Evolutionary conservation across 192 early-diverging fungal genomes (phyloP).

Genomic region (Jimgerdemannia lactiflua): DNA sequence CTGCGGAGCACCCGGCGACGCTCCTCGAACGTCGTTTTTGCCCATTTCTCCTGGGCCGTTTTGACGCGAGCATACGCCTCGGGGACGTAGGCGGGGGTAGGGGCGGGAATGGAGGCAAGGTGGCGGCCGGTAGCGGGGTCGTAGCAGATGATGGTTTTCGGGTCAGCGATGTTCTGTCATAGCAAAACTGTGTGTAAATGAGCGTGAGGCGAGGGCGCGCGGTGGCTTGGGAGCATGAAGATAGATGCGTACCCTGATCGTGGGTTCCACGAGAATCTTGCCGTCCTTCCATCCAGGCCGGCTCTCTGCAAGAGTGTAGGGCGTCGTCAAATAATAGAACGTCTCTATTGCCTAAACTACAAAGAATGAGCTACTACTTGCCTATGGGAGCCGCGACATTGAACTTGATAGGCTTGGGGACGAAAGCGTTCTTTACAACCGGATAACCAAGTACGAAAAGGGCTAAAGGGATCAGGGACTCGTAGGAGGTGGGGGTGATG

Average conservation of each 20-base stretch:
- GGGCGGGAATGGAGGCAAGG: conserved; percentile 57
- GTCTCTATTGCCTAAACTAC: too few relatives aligned
- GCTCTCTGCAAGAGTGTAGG: conserved; percentile 5
- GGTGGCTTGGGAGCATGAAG: neutral
- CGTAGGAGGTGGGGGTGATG: too few relatives aligned
- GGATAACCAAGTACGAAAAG: too few relatives aligned
- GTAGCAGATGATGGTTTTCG: conserved; percentile 69
- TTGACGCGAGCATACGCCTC: conserved; percentile 52
- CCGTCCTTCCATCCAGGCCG: conserved; percentile 46
- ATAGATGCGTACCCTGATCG: conserved; percentile 33
- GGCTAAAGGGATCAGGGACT: too few relatives aligned
- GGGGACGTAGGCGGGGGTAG: conserved; percentile 54
- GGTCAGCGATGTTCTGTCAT: conserved; percentile 40
- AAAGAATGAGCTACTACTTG: neutral
- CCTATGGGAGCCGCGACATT: conserved; percentile 17
- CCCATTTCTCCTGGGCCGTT: conserved; percentile 66
- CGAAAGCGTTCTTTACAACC: neutral
- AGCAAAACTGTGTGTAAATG: neutral
- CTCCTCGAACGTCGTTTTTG: conserved; percentile 66
- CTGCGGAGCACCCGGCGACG: conserved; percentile 68
- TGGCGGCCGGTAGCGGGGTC: conserved; percentile 82
- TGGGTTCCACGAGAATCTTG: conserved; percentile 40
- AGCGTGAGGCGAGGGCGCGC: neutral
- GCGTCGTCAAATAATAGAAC: neutral
- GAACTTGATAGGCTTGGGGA: conserved; percentile 13